Evolutionary conservation across 2,329 filamentous ascomycete genomes (phyloP).

Genomic region (Setomelanomma holmii): DNA sequence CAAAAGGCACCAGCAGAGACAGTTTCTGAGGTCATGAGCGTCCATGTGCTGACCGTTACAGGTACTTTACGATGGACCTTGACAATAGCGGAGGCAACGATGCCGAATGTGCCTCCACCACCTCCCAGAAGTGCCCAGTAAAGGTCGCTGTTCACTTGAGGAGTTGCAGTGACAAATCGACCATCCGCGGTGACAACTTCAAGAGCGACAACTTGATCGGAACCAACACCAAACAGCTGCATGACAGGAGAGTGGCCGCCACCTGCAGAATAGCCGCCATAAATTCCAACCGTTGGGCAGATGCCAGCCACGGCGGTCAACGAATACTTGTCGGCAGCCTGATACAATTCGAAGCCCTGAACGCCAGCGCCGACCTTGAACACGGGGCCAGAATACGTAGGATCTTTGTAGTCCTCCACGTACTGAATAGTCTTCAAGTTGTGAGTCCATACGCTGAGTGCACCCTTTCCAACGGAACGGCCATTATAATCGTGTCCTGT

Average conservation of each 20-base stretch:
- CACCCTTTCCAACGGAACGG: conserved; percentile 35
- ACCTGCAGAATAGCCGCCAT: conserved; percentile 50
- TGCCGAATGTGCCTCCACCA: conserved; percentile 10
- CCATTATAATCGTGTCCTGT: conserved; percentile 44
- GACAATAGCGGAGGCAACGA: conserved; percentile 29
- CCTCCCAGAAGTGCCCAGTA: conserved; percentile 39
- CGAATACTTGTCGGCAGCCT: conserved; percentile 39
- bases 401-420: conserved; percentile 31
- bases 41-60: conserved; percentile 42
- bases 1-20: conserved; percentile 43
- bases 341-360: conserved; percentile 38
- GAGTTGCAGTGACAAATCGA: conserved; percentile 24
- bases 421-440: conserved; percentile 40
- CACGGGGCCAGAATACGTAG: conserved; percentile 34
- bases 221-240: conserved; percentile 50
- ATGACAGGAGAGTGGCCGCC: conserved; percentile 64
- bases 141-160: conserved; percentile 27
- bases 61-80: conserved; percentile 42
- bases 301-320: conserved; percentile 35
- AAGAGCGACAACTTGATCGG: conserved; percentile 47
- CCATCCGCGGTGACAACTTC: conserved; percentile 45
- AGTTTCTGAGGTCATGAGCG: conserved; percentile 32
- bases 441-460: conserved; percentile 40
- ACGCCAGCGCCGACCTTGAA: conserved; percentile 44
- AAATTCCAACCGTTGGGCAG: conserved; percentile 61